Conservation (phyloP, 2,329 filamentous ascomycete species). For the Monilinia fructigena region DNA sequence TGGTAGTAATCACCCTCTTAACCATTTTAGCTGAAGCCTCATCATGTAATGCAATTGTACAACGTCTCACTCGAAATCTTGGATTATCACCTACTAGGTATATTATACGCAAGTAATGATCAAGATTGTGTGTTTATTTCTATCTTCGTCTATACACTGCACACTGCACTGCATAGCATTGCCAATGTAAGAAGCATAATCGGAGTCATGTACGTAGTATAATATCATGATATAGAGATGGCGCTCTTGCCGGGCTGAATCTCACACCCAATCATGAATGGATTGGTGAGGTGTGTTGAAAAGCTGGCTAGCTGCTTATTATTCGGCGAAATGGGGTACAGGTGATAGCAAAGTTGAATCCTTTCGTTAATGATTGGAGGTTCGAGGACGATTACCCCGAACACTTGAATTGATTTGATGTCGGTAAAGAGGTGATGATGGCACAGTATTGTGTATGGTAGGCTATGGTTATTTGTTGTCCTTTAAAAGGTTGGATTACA, state of each 20-base stretch:
- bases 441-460: neutral
- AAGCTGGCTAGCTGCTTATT: neutral
- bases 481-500: no score
- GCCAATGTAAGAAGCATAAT: neutral
- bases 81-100: neutral
- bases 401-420: neutral
- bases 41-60: conserved; percentile 10
- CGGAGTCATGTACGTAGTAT: no score
- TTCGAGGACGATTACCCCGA: no score
- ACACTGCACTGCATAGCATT: neutral
- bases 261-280: neutral
- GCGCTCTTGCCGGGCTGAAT: neutral
- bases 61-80: conserved; percentile 9
- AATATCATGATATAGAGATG: neutral
- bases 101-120: neutral
- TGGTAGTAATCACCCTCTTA: neutral
- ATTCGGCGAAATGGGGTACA: neutral
- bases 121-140: neutral
- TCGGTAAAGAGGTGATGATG: neutral
- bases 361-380: neutral
- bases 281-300: neutral
- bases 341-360: neutral
- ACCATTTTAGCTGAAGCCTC: neutral
- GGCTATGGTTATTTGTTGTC: neutral
- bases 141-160: neutral